Percentiles rank a stretch among this genome's conserved stretches.
Conservation (phyloP, 202 grass and related monocot genomes). For the Carex arenaria region DNA sequence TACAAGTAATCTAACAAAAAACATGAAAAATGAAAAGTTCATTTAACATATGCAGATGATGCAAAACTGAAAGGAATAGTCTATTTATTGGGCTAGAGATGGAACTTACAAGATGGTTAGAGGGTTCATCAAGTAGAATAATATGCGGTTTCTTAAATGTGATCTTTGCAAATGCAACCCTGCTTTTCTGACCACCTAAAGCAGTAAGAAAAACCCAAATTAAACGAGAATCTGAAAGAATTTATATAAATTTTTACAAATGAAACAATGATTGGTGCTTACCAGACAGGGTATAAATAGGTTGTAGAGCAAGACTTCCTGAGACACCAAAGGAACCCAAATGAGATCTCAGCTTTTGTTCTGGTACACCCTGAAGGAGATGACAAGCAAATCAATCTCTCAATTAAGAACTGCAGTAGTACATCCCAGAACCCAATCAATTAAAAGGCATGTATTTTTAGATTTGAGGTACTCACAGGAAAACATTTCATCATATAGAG, state of each 20-base stretch:
- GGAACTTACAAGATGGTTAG: slow-evolving; percentile 87
- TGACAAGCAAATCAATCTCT: background rate
- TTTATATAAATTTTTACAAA: background rate
- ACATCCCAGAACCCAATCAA: background rate
- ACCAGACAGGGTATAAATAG: slow-evolving; percentile 97
- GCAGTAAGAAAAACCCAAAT: slow-evolving; percentile 11
- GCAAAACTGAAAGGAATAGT: background rate
- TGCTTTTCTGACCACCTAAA: slow-evolving; percentile 95
- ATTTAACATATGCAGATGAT: background rate
- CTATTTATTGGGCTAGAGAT: background rate
- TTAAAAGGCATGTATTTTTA: background rate
- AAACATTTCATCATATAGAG: slow-evolving; percentile 98
- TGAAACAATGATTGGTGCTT: slow-evolving; percentile 7
- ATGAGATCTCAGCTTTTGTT: slow-evolving; percentile 92
- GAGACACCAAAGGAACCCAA: slow-evolving; percentile 87
- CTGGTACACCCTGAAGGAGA: slow-evolving; percentile 75
- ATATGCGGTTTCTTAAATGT: slow-evolving; percentile 98
- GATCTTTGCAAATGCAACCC: slow-evolving; percentile 91
- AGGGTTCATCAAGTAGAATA: slow-evolving; percentile 91
- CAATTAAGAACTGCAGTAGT: background rate
- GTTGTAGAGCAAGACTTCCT: slow-evolving; percentile 87
- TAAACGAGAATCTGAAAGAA: background rate
- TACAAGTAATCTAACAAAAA: background rate
- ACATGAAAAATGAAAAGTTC: background rate
- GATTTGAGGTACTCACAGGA: slow-evolving; percentile 46